These are phyloP conservation scores for Hypsizygus marmoreus DNA, from an alignment of 768 basidiomycete genomes.

Conservation along the genomic window DNA sequence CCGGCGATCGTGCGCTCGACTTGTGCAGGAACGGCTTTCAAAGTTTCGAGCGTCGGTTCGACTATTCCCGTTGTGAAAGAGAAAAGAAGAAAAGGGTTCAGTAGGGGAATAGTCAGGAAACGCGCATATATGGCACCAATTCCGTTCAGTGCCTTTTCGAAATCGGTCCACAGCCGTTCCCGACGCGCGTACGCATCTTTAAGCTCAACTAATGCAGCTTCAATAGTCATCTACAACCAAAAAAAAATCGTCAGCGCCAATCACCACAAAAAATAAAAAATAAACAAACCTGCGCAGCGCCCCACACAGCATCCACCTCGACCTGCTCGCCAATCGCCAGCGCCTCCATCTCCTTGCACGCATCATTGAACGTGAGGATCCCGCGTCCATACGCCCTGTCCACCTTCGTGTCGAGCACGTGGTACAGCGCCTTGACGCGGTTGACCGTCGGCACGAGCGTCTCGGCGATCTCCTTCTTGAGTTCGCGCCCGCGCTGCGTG, in stretches of 20 bases:
- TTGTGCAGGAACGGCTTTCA: constrained; percentile 49
- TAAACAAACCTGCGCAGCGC: constrained; percentile 44
- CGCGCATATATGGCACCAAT: constrained; percentile 41
- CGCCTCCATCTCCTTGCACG: constrained; percentile 54
- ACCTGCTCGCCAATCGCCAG: constrained; percentile 45
- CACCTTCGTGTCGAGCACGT: constrained; percentile 36
- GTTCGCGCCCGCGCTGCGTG: constrained; percentile 33
- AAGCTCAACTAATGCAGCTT: constrained; percentile 44
- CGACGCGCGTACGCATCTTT: constrained; percentile 49
- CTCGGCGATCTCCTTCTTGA: constrained; percentile 43
- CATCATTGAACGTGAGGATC: constrained; percentile 54
- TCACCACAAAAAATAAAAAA: constrained; percentile 2
- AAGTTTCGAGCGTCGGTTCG: constrained; percentile 38
- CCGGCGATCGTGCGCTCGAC: constrained; percentile 52
- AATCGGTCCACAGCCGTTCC: constrained; percentile 50
- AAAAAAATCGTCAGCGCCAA: constrained; percentile 7
- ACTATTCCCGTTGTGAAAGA: constrained; percentile 37
- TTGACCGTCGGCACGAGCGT: constrained; percentile 50
- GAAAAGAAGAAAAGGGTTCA: constrained; percentile 7
- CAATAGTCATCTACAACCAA: constrained; percentile 40
- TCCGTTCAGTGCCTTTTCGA: constrained; percentile 44
- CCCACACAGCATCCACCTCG: constrained; percentile 38
- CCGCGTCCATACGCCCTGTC: constrained; percentile 43
- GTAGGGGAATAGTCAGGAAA: constrained; percentile 8
- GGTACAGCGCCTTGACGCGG: constrained; percentile 43